Base-by-base conservation (phyloP, 2,329 filamentous ascomycete genomes). In the Pezicula carpinea region DNA sequence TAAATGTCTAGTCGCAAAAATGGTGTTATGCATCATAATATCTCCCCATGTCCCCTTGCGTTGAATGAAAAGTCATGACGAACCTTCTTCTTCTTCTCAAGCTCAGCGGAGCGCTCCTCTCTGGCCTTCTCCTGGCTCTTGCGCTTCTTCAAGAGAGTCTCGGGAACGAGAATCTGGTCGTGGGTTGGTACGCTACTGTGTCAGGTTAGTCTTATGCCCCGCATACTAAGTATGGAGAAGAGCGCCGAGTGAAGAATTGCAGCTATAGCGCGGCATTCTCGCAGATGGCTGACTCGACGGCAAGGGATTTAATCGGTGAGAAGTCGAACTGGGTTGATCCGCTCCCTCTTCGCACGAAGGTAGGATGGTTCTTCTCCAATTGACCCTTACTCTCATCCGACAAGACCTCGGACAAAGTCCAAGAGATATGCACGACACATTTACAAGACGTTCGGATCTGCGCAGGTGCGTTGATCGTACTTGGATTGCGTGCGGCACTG, bases 71-170 rank as follows among this genome's bases (percentile, higher is more conserved):
- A 52, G 39, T 52, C 41, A 49, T 46, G 41, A 56, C 52, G 46
- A 49, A 97, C 93, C 80, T 89, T 81, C 80, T 93, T 93, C 75
- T 84, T 87, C 81, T 95, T 87, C 75, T 90, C 81, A 60, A 83
- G 72, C 66, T 88, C 87, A 59, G 87, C 80, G 62, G 80, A 74
- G 71, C 85, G 86, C 76, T 92, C 88, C 73, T 93, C 91, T 73
- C 91, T 88, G 72, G 91, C 90, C 85, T 96, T 96, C 85, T 99
- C 93, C 79, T 96, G 92, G 74, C 83, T 89, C 90, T 99, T 99
- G 80, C 93, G 89, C 89, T 99, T 99, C 88, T 99, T 99, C 74
- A 99, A 84, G 68, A 99, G 89, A 66, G 93, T 99, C 89, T 99
- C 93, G 64, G 93, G 93, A 70, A 97, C 89, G 72, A 97, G 81